Base-by-base conservation (phyloP, 2,329 filamentous ascomycete species). In the Fusarium xylarioides region DNA sequence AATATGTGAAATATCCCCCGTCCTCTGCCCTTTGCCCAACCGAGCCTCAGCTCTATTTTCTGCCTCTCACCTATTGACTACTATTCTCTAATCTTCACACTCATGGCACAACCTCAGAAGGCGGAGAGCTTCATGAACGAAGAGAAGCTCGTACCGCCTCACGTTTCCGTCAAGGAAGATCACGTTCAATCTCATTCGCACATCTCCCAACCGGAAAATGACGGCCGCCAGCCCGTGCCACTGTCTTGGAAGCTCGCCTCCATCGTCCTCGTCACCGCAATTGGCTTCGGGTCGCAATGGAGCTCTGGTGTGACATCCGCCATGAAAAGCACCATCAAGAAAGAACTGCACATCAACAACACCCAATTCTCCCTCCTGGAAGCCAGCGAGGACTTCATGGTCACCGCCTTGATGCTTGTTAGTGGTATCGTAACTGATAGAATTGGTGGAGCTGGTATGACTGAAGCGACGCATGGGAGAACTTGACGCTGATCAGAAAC, bases 301-400 rank as follows among this genome's bases (percentile, higher is more conserved):
- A 89, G 87, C 68, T 83, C 82, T 11, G 87, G 88, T 1, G 86
- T 90, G 12, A 89, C 87, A 0, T 85, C 86, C 5, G 88, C 89
- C 1, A 89, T 90, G 86, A 90, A 90, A 74, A 86, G 81, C 21
- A 90, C 88, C 0, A 79, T 91, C 28, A 90, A 90, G 74, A 89
- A 89, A 78, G 76, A 89, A 82, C 81, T 90, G 53, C 69, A 86
- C 40, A 90, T 91, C 78, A 86, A 87, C 77, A 91, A 91, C 71
- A 85, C 85, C 1, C 85, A 90, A 72, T 91, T 86, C 72, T 84
- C 89, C 0, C 81, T 90, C 1, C 80, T 91, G 1, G 87, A 89
- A 74, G 86, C 88, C 0, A 90, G 88, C 44, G 86, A 90, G 73
- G 85, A 90, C 68, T 91, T 91, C 66, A 90, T 91, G 86, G 84